Conservation (phyloP, 2,329 filamentous ascomycete species). For the Pseudogymnoascus sp. region DNA sequence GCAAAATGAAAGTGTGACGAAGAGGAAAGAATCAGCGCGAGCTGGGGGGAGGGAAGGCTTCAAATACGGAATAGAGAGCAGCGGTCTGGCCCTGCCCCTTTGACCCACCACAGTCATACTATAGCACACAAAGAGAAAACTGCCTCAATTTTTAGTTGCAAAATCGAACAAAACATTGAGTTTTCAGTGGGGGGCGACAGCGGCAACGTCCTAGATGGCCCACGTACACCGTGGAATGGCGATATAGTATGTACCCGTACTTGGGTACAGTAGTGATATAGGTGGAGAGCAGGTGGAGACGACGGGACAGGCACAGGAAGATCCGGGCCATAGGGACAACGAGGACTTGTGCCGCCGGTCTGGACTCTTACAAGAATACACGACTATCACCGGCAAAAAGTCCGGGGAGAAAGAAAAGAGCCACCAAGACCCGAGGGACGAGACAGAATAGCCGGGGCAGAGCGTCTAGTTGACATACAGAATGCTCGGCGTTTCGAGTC, state of each 20-base stretch:
- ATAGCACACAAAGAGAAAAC: background rate
- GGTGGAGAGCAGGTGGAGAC: background rate
- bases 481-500: constrained; percentile 1
- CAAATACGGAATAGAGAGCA: background rate
- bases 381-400: background rate
- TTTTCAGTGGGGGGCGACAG: constrained; percentile 3
- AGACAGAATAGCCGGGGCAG: background rate
- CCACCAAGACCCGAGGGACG: background rate
- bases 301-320: background rate
- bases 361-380: constrained; percentile 2
- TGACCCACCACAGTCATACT: background rate
- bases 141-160: background rate
- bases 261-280: background rate
- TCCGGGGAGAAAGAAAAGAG: background rate
- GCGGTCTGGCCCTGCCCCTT: constrained; percentile 2
- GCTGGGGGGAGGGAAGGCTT: background rate
- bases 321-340: background rate
- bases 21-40: background rate
- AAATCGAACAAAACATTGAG: background rate
- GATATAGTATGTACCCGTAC: background rate
- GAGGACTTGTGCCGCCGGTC: background rate
- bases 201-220: background rate
- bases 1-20: constrained; percentile 8
- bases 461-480: background rate
- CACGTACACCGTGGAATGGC: constrained; percentile 3